These are phyloP conservation scores for Phytophthora sansomeana DNA, from an alignment of 352 stramenopile species.

Conservation along the genomic window DNA sequence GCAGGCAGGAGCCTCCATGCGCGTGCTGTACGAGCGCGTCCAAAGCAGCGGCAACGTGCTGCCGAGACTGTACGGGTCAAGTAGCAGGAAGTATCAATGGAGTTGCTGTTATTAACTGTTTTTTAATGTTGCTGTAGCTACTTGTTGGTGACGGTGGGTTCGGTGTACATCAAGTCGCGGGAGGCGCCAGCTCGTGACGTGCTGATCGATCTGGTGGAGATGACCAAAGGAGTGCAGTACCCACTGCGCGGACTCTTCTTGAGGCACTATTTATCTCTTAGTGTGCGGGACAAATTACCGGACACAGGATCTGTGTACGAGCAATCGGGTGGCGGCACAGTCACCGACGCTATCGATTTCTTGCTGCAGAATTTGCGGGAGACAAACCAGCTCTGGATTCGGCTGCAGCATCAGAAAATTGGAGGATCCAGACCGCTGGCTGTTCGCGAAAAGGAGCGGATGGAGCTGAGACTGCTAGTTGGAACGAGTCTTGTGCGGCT, in stretches of 20 bases:
- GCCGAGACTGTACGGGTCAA: conserved; percentile 81
- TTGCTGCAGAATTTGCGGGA: conserved; percentile 97
- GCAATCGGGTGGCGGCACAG: conserved; percentile 66
- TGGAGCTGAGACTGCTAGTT: conserved; percentile 97
- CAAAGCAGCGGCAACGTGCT: conserved; percentile 97
- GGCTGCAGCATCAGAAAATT: conserved; percentile 94
- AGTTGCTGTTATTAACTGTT: conserved; percentile 1
- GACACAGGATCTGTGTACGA: conserved; percentile 82
- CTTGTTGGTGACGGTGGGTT: conserved; percentile 97
- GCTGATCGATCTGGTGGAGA: conserved; percentile 98
- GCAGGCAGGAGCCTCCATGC: conserved; percentile 82
- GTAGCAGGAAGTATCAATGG: neutral
- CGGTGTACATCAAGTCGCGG: conserved; percentile 94
- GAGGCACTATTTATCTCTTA: conserved; percentile 95
- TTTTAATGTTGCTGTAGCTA: conserved; percentile 53
- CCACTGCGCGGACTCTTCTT: conserved; percentile 98
- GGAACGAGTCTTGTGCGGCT: conserved; percentile 98
- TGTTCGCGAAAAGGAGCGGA: conserved; percentile 80
- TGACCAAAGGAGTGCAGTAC: conserved; percentile 99
- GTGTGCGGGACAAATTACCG: conserved; percentile 95
- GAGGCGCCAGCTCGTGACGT: conserved; percentile 89
- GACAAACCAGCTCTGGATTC: conserved; percentile 99
- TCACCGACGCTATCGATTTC: conserved; percentile 95
- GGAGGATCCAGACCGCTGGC: conserved; percentile 26
- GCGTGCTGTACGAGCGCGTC: conserved; percentile 95